phyloP scores from a whole-genome alignment of 768 basidiomycete genomes.

The Russula griseocarnosa region DNA sequence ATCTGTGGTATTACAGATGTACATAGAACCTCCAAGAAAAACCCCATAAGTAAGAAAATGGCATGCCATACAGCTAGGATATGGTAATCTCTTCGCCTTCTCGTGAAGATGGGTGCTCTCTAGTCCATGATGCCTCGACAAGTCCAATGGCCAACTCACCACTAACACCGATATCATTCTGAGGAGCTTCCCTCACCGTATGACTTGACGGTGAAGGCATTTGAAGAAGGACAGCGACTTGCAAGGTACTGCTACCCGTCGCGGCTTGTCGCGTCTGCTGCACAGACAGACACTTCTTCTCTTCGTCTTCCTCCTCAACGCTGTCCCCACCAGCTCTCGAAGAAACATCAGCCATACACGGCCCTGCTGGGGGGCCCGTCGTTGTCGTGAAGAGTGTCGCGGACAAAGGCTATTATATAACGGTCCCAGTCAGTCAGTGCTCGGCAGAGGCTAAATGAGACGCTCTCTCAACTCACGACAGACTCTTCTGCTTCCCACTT shows the following conservation, averaged over 20 bases:
- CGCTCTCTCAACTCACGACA: constrained; percentile 21
- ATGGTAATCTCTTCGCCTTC: too few relatives aligned
- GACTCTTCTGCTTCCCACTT: constrained; percentile 16
- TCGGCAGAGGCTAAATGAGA: too few relatives aligned
- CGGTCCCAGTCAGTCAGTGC: too few relatives aligned
- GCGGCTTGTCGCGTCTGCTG: too few relatives aligned
- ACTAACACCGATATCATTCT: neutral
- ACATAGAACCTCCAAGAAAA: neutral
- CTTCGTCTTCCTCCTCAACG: neutral
- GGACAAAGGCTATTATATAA: constrained; percentile 13
- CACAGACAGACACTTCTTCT: too few relatives aligned
- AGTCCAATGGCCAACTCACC: constrained; percentile 21
- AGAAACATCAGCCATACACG: neutral
- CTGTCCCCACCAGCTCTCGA: neutral
- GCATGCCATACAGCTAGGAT: neutral
- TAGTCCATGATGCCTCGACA: constrained; percentile 16
- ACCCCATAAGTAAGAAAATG: neutral
- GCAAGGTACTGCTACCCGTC: neutral
- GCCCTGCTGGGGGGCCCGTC: too few relatives aligned
- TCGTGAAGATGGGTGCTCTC: neutral
- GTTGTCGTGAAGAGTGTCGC: constrained; percentile 6
- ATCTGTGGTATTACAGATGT: neutral
- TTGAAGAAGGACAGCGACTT: constrained; percentile 24
- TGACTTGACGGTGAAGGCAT: constrained; percentile 24
- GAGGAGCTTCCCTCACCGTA: neutral